phyloP scores from a whole-genome alignment of 495 filamentous ascomycete species.

The Bombardia bombarda region DNA sequence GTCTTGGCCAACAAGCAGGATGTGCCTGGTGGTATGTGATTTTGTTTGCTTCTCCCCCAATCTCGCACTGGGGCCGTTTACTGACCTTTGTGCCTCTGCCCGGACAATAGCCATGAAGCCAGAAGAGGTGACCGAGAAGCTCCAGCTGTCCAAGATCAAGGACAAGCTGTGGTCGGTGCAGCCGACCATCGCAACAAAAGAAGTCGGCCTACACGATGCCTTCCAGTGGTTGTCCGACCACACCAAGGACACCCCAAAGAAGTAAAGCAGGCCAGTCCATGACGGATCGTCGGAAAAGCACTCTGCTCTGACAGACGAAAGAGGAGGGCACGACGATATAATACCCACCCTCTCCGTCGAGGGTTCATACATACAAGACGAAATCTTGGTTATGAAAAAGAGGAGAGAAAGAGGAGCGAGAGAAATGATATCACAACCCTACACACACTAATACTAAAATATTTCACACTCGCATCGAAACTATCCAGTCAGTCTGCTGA shows the following conservation, averaged over 20 bases:
- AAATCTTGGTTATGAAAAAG: no score
- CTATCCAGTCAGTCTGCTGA: no score
- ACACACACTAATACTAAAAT: no score
- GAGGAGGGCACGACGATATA: no score
- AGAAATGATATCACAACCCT: no score
- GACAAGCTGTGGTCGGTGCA: constrained; percentile 95
- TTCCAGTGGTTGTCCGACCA: constrained; percentile 83
- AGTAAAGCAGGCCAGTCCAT: no score
- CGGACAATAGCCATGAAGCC: constrained; percentile 65
- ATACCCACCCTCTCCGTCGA: no score
- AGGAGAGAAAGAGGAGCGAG: no score
- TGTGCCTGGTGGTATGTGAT: constrained; percentile 64
- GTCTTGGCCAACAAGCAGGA: constrained; percentile 99
- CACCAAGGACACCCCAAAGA: constrained; percentile 1
- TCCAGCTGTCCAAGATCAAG: constrained; percentile 77
- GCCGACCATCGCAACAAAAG: constrained; percentile 88
- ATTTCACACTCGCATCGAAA: no score
- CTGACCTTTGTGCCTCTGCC: neutral
- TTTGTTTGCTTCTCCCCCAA: neutral
- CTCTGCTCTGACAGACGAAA: no score
- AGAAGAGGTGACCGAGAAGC: constrained; percentile 74
- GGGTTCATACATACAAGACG: no score
- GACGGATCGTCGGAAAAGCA: no score
- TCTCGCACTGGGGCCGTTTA: neutral
- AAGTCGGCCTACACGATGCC: constrained; percentile 90